Base-by-base conservation (phyloP, 345 rosid genomes). In the Balakata baccata region DNA sequence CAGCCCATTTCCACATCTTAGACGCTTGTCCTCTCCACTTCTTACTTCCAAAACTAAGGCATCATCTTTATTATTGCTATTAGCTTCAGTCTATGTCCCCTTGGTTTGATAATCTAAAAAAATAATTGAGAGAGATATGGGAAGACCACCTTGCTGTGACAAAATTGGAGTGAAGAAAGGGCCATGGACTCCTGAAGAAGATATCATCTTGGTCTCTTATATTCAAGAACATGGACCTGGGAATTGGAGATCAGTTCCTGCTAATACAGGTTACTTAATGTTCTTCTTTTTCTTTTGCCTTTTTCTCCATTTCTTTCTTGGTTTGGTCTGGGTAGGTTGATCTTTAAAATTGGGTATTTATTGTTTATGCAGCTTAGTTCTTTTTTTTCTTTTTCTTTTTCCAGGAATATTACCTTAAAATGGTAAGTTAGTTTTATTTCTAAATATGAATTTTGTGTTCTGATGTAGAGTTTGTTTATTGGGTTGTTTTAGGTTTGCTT, bases 311-410 rank as follows among this genome's bases (percentile, higher is more conserved):
- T 64, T 57, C 65, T 76, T 0, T 50, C 50, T 66, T 67, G 5
- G 34, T 29, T 29, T 29, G 34, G n/a, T n/a, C n/a, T n/a, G 63
- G 85, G 84, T 83, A 83, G 88, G 86, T 89, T 82, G 73, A 58
- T 73, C 88, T 87, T 86, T 88, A 75, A 88, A 81, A 74, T 62
- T 50, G 69, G 64, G 80, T 65, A 82, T 76, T 79, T 68, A 84
- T 64, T 81, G 64, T 64, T 54, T 59, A n/a, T 39, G 38, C 56
- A 52, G 18, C 74, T 25, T n/a, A n/a, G n/a, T n/a, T n/a, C n/a
- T n/a, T n/a, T n/a, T 11, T 18, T 11, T 45, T 10, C 11, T 5
- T 3, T 11, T 71, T 74, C 56, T 34, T 71, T 3, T 18, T 9
- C 25, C 7, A 69, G 20, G 37, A 20, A 22, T 20, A 14, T 1